A percentile compares a stretch with the other conserved stretches of the same genome.
phyloP scores from a whole-genome alignment of 768 basidiomycete genomes.

The Phaffia tasmanica region DNA sequence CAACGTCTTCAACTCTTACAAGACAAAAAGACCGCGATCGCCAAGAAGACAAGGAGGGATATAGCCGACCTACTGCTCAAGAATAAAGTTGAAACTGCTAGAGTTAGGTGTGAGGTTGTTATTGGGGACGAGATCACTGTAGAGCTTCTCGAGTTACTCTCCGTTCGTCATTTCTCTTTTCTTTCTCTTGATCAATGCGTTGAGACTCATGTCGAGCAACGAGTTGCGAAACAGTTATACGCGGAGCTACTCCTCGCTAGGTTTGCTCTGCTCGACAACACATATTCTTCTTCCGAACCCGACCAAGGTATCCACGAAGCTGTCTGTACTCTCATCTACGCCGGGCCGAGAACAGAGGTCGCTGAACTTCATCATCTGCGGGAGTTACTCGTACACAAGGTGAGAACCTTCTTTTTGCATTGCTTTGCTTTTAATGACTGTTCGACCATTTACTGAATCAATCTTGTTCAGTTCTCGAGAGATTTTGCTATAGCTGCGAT shows the following conservation, averaged over 20 bases:
- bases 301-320: slow-evolving; percentile 80
- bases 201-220: not conserved
- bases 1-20: slow-evolving; percentile 32
- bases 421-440: too few relatives aligned
- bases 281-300: slow-evolving; percentile 47
- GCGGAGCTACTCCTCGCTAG: slow-evolving; percentile 86
- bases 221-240: slow-evolving; percentile 47
- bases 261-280: slow-evolving; percentile 69
- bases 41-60: slow-evolving; percentile 60
- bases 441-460: not conserved
- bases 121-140: slow-evolving; percentile 76
- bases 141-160: slow-evolving; percentile 81
- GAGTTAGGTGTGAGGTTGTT: slow-evolving; percentile 60
- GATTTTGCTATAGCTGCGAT: slow-evolving; percentile 76
- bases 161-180: slow-evolving; percentile 37
- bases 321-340: slow-evolving; percentile 75
- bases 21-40: slow-evolving; percentile 84
- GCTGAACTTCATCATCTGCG: slow-evolving; percentile 78
- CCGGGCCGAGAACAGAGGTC: slow-evolving; percentile 79
- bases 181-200: not conserved
- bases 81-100: slow-evolving; percentile 71
- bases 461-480: slow-evolving; percentile 53
- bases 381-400: slow-evolving; percentile 87
- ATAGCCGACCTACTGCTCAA: slow-evolving; percentile 68
- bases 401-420: slow-evolving; percentile 8